phyloP scores from a whole-genome alignment of 2,329 filamentous ascomycete genomes.

The Sporothrix inflata region DNA sequence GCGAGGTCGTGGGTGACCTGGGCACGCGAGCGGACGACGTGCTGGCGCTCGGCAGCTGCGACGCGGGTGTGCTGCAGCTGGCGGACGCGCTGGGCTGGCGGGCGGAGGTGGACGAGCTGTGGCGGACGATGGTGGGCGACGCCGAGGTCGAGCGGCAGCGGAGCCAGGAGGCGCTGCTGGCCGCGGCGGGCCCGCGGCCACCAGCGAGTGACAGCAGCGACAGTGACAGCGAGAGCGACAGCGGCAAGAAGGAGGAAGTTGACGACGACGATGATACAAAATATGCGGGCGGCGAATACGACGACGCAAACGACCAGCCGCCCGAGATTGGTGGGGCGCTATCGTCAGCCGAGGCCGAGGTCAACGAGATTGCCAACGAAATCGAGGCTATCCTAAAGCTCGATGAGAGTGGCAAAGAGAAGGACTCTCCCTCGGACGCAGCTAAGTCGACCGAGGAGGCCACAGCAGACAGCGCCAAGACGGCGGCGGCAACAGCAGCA shows the following conservation, averaged over 20 bases:
- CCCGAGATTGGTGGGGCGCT: conserved; percentile 27
- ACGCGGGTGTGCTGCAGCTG: conserved; percentile 76
- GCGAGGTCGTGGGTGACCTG: conserved; percentile 78
- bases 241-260: not conserved
- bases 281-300: not conserved
- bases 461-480: not conserved
- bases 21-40: conserved; percentile 84
- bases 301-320: conserved; percentile 23
- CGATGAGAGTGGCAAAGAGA: conserved; percentile 18
- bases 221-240: conserved; percentile 16
- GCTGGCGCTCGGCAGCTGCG: conserved; percentile 78
- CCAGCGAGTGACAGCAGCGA: conserved; percentile 37
- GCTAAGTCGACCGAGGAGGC: not conserved
- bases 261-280: not conserved
- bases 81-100: conserved; percentile 83
- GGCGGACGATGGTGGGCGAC: conserved; percentile 69
- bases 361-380: conserved; percentile 31
- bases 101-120: conserved; percentile 77
- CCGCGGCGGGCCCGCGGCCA: conserved; percentile 47
- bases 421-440: not conserved
- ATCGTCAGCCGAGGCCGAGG: conserved; percentile 30
- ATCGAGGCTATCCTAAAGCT: conserved; percentile 31
- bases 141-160: conserved; percentile 58
- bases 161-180: conserved; percentile 45
- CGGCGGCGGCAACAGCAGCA: not conserved